Evolutionary conservation across 1,139 yeast species (phyloP), one percentile per base, ranked within the genome.

Genomic region (Kodamaea anthophila): DNA sequence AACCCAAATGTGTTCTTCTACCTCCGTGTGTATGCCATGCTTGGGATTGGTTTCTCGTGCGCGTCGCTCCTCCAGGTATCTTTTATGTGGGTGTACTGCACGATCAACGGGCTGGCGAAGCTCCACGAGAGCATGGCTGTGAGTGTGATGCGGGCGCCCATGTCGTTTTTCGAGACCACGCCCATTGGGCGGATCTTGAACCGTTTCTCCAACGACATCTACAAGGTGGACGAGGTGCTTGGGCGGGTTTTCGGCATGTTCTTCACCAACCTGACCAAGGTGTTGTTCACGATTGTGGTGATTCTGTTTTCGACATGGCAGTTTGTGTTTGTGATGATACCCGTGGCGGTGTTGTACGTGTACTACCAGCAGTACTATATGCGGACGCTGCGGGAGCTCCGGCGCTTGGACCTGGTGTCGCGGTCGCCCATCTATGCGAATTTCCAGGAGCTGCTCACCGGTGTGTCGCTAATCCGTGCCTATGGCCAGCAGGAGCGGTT

Each of bases 151-250:
- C 70, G 91, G 38, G 94, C 97, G 0, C 98, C 98, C 38, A 93
- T 91, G 98, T 73, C 87, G 21, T 91, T 93, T 54, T 91, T 93
- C 50, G 98, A 93, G 58, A 87, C 96, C 1, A 91, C 97, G 1
- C 99, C 98, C 29, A 74, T 91, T 40, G 98, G 99, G 21, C 75
- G 98, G 55, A 77, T 93, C 36, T 67, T 91, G 56, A 93, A 93
- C 65, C 70, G 98, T 52, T 91, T 91, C 53, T 86, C 97, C 5
- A 87, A 79, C 53, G 99, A 91, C 64, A 77, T 93, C 32, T 86
- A 86, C 60, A 85, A 87, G 49, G 80, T 91, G 38, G 98, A 91
- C 58, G 95, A 87, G 53, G 68, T 81, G 19, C 66, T 91, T 42
- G 87, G 91, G 8, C 70, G 96, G 49, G 85, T 85, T 0, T 86